Conservation (phyloP, 768 basidiomycete species). For the Phaeotremella fagi region DNA sequence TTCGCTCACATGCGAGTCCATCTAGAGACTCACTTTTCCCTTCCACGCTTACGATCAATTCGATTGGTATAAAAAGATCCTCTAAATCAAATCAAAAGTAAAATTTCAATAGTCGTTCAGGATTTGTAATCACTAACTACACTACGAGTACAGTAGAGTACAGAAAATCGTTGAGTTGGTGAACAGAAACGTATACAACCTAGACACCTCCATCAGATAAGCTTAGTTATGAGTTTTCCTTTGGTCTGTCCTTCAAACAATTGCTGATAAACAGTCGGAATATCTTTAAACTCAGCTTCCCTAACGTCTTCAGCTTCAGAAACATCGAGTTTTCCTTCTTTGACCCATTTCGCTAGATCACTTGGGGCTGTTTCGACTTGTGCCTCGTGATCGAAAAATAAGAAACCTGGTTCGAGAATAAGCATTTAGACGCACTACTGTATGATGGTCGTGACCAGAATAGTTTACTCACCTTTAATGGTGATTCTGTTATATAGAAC, state of each 20-base stretch:
- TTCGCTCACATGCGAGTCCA: no score
- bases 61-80: no score
- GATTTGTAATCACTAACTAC: no score
- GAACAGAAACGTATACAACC: no score
- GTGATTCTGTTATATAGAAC: slow-evolving; percentile 31
- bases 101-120: no score
- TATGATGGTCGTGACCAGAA: neutral
- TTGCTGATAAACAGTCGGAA: slow-evolving; percentile 27
- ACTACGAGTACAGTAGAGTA: no score
- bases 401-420: slow-evolving; percentile 11
- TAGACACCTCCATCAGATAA: slow-evolving; percentile 19
- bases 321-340: slow-evolving; percentile 28
- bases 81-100: no score
- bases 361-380: slow-evolving; percentile 6
- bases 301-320: slow-evolving; percentile 29
- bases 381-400: slow-evolving; percentile 22
- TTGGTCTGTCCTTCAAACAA: slow-evolving; percentile 34
- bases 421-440: no score
- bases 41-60: no score
- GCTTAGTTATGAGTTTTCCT: slow-evolving; percentile 38
- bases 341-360: slow-evolving; percentile 25
- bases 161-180: no score
- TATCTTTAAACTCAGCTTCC: slow-evolving; percentile 37
- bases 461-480: slow-evolving; percentile 36
- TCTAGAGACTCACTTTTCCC: no score